phyloP scores from a whole-genome alignment of 805 yeast genomes.

The Candida nitratophila region DNA sequence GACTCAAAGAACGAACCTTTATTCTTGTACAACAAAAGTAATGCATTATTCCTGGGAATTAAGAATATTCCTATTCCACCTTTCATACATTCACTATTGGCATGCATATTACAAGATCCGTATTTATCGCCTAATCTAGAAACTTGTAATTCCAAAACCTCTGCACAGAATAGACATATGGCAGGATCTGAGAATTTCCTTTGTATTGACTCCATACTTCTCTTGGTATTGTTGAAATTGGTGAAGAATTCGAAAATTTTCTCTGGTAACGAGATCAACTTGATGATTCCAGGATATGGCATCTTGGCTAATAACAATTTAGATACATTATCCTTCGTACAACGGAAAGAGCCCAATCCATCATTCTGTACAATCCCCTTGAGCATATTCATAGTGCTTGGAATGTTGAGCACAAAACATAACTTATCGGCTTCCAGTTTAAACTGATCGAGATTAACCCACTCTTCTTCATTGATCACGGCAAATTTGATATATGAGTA shows the following conservation, averaged over 20 bases:
- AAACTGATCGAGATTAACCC: slow-evolving; percentile 12
- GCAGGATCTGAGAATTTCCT: slow-evolving; percentile 65
- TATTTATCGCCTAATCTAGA: slow-evolving; percentile 41
- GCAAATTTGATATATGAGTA: slow-evolving; percentile 50
- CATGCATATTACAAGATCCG: slow-evolving; percentile 82
- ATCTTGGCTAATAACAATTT: slow-evolving; percentile 18
- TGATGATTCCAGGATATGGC: slow-evolving; percentile 61
- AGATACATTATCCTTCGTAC: slow-evolving; percentile 3
- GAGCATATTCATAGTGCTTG: slow-evolving; percentile 26
- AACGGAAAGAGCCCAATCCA: slow-evolving; percentile 5
- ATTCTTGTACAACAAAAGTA: slow-evolving; percentile 58
- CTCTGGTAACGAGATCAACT: slow-evolving; percentile 56
- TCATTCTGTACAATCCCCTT: slow-evolving; percentile 13
- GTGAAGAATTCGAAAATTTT: slow-evolving; percentile 67
- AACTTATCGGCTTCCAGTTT: slow-evolving; percentile 49
- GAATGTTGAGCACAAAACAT: slow-evolving; percentile 41
- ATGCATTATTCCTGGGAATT: slow-evolving; percentile 59
- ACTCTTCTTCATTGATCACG: slow-evolving; percentile 24
- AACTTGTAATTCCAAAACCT: slow-evolving; percentile 59
- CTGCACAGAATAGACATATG: slow-evolving; percentile 78
- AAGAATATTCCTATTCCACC: slow-evolving; percentile 66
- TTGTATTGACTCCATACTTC: slow-evolving; percentile 12
- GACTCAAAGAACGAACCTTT: slow-evolving; percentile 81
- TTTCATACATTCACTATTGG: slow-evolving; percentile 51
- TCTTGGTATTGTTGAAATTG: slow-evolving; percentile 40